Base-by-base conservation (phyloP, 176 grass and related monocot genomes). In the Musa itinerans region DNA sequence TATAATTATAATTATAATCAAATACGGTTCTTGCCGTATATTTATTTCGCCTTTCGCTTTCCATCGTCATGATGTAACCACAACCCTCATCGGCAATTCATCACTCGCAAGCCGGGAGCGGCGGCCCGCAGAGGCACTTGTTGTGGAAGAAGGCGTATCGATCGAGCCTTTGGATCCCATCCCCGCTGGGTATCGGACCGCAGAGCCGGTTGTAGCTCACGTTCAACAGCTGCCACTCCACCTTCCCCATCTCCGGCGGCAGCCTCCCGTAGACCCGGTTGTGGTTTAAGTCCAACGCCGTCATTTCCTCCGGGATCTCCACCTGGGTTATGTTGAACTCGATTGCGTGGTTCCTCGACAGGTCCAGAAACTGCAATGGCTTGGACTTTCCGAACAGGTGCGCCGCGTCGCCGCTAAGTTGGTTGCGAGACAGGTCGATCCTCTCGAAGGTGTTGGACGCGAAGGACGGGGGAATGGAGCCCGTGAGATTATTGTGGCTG, bases 161-260 rank as follows among this genome's bases (percentile, higher is more conserved):
- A 8, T 86, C 75, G 50, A 92, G 83, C 13, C 53, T 25, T 9
- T 23, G 26, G 23, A 85, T 70, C 77, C 54, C 66, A 0, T 67
- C 80, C 1, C 85, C 85, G 17, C 63, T 8, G 16, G 88, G 92
- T n/a, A 96, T 83, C 2, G 9, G 27, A 23, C 92, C 86, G 65
- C 86, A 96, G 0, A 96, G 69, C 73, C 65, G 48, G 79, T 96
- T 96, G 76, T 91, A 96, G 75, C 92, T 91, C 63, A 96, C 88
- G 52, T 96, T 96, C 63, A 96, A 84, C 3, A 67, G 4, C 65
- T 90, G 81, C 43, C 26, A 67, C 3, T 17, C 0, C 9, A 88
- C 49, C 8, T 52, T 52, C 0, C 71, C 84, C 1, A 91, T 77
- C 86, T 89, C 78, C 51, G 81, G 12, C 25, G 92, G 92, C 24